A percentile compares a stretch with the other conserved stretches of the same genome.
Evolutionary conservation across 2,329 filamentous ascomycete genomes (phyloP).

Genomic region (Macroventuria anomochaeta): DNA sequence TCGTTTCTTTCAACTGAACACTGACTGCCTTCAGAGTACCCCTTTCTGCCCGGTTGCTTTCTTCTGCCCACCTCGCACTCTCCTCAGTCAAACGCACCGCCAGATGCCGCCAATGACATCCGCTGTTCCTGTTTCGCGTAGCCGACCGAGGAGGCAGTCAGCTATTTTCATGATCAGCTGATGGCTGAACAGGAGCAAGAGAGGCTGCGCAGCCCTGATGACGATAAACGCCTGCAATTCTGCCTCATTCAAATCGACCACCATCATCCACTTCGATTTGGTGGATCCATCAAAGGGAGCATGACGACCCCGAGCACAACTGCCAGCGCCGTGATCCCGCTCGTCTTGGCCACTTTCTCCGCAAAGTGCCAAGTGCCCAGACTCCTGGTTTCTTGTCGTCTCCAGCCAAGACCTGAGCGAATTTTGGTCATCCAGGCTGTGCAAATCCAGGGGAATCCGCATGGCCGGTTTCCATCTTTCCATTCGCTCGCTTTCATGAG

Average conservation of each 20-base stretch:
- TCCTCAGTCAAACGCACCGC: background rate
- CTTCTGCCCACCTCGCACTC: background rate
- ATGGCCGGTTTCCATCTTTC: background rate
- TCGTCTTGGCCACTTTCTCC: constrained; percentile 17
- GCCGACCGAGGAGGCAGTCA: background rate
- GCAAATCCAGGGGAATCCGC: constrained; percentile 15
- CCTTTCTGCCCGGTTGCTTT: background rate
- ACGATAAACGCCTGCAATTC: background rate
- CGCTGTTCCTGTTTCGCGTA: background rate
- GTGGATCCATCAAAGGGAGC: background rate
- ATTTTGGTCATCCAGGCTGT: constrained; percentile 19
- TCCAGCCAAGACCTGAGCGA: constrained; percentile 12
- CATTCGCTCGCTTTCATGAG: background rate
- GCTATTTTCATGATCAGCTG: constrained; percentile 1
- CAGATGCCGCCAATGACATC: background rate
- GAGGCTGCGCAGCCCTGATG: background rate
- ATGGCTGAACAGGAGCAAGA: background rate
- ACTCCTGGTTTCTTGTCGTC: constrained; percentile 8
- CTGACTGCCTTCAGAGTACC: background rate
- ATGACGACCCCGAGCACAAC: constrained; percentile 6
- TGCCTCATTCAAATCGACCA: background rate
- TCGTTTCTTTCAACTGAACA: constrained; percentile 5
- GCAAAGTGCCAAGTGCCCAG: constrained; percentile 17
- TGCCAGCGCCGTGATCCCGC: constrained; percentile 20
- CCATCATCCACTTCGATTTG: background rate